phyloP scores from a whole-genome alignment of 2,329 filamentous ascomycete genomes.

The Xylariaceae sp. region DNA sequence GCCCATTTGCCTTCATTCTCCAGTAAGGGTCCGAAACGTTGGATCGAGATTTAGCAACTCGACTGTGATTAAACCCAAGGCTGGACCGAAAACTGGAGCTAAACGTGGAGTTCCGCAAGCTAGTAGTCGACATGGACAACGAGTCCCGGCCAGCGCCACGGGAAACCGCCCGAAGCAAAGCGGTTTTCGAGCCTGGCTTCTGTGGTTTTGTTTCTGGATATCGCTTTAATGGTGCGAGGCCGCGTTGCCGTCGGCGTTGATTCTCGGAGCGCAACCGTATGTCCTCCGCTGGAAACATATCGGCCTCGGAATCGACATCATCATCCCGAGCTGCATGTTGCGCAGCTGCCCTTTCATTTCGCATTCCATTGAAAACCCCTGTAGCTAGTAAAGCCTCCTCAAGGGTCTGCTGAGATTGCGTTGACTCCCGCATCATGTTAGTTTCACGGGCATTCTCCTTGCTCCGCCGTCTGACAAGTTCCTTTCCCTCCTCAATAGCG shows the following conservation, averaged over 20 bases:
- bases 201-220: slow-evolving; percentile 25
- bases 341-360: slow-evolving; percentile 28
- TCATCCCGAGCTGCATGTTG: slow-evolving; percentile 23
- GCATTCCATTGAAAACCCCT: slow-evolving; percentile 29
- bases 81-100: slow-evolving; percentile 36
- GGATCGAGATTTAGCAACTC: slow-evolving; percentile 30
- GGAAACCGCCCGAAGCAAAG: slow-evolving; percentile 29
- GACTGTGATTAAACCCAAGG: slow-evolving; percentile 33
- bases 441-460: slow-evolving; percentile 20
- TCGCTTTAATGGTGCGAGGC: slow-evolving; percentile 27
- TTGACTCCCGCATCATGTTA: slow-evolving; percentile 23
- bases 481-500: slow-evolving; percentile 23
- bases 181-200: slow-evolving; percentile 33
- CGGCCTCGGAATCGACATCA: slow-evolving; percentile 11
- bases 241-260: slow-evolving; percentile 28
- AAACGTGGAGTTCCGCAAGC: slow-evolving; percentile 33
- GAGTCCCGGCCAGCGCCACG: slow-evolving; percentile 26
- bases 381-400: slow-evolving; percentile 32
- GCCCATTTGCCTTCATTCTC: slow-evolving; percentile 35
- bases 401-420: slow-evolving; percentile 21
- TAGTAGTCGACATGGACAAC: slow-evolving; percentile 32
- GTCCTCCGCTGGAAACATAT: slow-evolving; percentile 21
- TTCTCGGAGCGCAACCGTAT: slow-evolving; percentile 30
- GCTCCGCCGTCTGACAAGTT: slow-evolving; percentile 25
- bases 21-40: slow-evolving; percentile 36